phyloP scores from a whole-genome alignment of 805 yeast genomes.

The Millerago galiae region DNA sequence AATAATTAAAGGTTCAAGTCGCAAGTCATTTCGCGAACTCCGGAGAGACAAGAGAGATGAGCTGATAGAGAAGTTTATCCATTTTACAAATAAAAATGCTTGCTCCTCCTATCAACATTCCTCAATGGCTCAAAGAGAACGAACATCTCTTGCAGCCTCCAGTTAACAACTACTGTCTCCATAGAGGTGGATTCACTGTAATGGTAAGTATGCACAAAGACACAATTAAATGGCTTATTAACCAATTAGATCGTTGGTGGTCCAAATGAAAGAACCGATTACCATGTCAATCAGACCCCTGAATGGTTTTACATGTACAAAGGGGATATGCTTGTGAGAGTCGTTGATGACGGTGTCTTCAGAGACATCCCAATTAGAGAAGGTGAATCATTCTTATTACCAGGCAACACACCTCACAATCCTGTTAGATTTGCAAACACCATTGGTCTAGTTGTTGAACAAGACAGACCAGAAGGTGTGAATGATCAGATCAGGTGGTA shows the following conservation, averaged over 20 bases:
- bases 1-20: not conserved
- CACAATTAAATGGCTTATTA: not conserved
- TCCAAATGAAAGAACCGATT: constrained; percentile 90
- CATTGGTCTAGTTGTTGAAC: constrained; percentile 87
- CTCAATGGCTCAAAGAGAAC: constrained; percentile 77
- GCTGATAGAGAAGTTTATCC: not conserved
- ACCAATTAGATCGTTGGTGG: constrained; percentile 70
- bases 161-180: constrained; percentile 84
- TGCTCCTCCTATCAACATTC: constrained; percentile 66
- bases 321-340: constrained; percentile 78
- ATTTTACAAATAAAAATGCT: constrained; percentile 26
- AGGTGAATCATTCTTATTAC: constrained; percentile 84
- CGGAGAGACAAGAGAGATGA: not conserved
- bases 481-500: constrained; percentile 85
- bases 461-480: constrained; percentile 71
- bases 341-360: constrained; percentile 75
- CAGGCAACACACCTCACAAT: constrained; percentile 81
- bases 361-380: constrained; percentile 69
- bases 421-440: constrained; percentile 85
- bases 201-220: constrained; percentile 40
- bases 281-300: constrained; percentile 90
- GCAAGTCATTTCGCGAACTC: not conserved
- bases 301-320: constrained; percentile 88
- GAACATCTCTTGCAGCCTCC: constrained; percentile 79
- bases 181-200: constrained; percentile 86